These are phyloP conservation scores for Xylaria bambusicola DNA, from an alignment of 495 filamentous ascomycete genomes.

Conservation along the genomic window DNA sequence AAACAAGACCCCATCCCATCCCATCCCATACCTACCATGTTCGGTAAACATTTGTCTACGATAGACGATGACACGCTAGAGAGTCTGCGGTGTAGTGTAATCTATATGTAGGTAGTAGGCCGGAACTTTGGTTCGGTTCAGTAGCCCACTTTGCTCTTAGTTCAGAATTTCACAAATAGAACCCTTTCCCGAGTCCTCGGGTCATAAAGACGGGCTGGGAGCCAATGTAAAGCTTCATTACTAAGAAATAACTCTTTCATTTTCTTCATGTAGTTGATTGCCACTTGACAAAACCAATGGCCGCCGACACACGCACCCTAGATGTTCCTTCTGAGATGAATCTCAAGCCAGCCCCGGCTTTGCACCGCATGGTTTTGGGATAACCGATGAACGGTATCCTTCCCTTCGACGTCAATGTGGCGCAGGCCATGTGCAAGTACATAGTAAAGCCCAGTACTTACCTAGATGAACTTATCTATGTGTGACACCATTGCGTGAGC, in stretches of 20 bases:
- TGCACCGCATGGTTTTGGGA: slow-evolving; percentile 8
- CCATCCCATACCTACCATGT: not conserved
- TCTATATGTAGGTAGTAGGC: not conserved
- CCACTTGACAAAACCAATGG: not conserved
- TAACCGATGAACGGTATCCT: slow-evolving; percentile 11
- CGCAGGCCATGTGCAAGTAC: too few relatives aligned
- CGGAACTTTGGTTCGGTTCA: too few relatives aligned
- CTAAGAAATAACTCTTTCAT: too few relatives aligned
- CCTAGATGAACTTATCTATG: not conserved
- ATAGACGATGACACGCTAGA: too few relatives aligned
- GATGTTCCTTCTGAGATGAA: not conserved
- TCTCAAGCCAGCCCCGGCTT: slow-evolving; percentile 11
- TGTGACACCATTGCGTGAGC: not conserved
- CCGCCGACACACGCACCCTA: slow-evolving; percentile 1
- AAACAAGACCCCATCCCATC: too few relatives aligned
- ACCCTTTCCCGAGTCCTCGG: not conserved
- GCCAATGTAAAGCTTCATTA: not conserved
- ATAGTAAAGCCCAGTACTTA: too few relatives aligned
- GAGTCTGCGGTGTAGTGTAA: too few relatives aligned
- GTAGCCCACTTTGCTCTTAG: too few relatives aligned
- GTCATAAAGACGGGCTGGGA: not conserved
- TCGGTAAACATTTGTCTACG: slow-evolving; percentile 1
- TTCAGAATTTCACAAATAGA: too few relatives aligned
- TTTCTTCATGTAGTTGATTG: too few relatives aligned
- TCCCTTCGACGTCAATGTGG: too few relatives aligned